A percentile compares a stretch with the other conserved stretches of the same genome.
Conservation (phyloP, 2,329 filamentous ascomycete species). For the Elsinoe batatas region DNA sequence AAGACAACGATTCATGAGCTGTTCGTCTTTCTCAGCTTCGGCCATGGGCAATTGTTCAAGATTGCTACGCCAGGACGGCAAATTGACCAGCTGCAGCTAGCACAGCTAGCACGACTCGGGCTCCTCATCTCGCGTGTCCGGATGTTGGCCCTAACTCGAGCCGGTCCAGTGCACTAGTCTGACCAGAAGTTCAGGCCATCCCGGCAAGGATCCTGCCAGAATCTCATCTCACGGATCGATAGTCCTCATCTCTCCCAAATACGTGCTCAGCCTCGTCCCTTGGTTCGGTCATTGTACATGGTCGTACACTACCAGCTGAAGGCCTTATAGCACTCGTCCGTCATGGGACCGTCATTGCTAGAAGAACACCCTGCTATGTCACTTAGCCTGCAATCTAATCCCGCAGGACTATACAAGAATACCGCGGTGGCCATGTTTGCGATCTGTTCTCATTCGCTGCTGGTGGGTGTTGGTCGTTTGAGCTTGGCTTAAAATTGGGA, state of each 20-base stretch:
- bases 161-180: neutral
- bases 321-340: neutral
- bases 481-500: slow-evolving; percentile 1
- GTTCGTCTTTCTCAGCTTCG: neutral
- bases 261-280: neutral
- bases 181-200: too few relatives aligned
- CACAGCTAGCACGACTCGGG: neutral
- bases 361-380: neutral
- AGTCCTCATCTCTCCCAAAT: neutral
- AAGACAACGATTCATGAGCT: neutral
- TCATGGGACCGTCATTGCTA: slow-evolving; percentile 1
- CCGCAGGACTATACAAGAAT: neutral
- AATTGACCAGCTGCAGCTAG: slow-evolving; percentile 1
- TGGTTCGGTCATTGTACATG: neutral
- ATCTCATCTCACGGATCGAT: neutral
- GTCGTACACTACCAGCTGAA: neutral
- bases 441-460: neutral
- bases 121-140: slow-evolving; percentile 7
- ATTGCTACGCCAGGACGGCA: neutral
- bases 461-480: neutral
- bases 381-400: neutral
- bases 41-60: neutral
- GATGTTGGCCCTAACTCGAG: slow-evolving; percentile 9
- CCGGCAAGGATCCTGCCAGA: neutral
- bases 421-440: neutral